A percentile compares a stretch with the other conserved stretches of the same genome.
Conservation (phyloP, 2,329 filamentous ascomycete genomes). For the Aspergillus pseudoterreus region DNA sequence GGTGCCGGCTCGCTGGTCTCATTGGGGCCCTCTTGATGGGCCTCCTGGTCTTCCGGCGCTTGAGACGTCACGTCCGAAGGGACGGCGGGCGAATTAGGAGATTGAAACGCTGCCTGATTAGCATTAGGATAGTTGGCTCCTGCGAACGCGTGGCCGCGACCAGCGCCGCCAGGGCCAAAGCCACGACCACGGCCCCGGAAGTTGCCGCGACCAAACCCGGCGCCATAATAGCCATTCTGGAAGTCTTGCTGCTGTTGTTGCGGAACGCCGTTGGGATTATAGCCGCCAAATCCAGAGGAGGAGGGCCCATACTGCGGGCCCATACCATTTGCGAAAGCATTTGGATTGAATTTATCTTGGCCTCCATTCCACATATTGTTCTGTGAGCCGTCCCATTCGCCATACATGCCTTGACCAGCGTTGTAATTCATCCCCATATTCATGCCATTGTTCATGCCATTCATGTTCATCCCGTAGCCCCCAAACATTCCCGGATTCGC, state of each 20-base stretch:
- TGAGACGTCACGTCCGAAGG: conserved; percentile 20
- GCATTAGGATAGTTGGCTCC: conserved; percentile 30
- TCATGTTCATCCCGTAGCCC: conserved; percentile 69
- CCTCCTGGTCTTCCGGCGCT: conserved; percentile 21
- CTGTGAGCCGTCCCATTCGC: conserved; percentile 77
- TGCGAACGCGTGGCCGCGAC: conserved; percentile 34
- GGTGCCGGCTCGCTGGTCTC: conserved; percentile 29
- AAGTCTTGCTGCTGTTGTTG: conserved; percentile 54
- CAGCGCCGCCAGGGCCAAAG: conserved; percentile 46
- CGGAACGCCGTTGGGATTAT: conserved; percentile 76
- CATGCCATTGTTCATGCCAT: conserved; percentile 74
- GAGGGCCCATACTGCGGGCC: conserved; percentile 78
- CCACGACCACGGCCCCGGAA: conserved; percentile 57
- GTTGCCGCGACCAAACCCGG: conserved; percentile 62
- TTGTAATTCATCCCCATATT: conserved; percentile 66
- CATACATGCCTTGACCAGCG: conserved; percentile 60
- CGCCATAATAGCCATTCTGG: conserved; percentile 75
- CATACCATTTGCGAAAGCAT: conserved; percentile 70
- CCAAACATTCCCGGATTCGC: conserved; percentile 49
- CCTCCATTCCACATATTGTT: conserved; percentile 70
- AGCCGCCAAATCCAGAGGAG: conserved; percentile 67
- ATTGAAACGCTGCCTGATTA: conserved; percentile 31
- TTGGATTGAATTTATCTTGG: conserved; percentile 88
- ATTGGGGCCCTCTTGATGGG: conserved; percentile 26
- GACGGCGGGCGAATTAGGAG: conserved; percentile 28